A percentile compares a stretch with the other conserved stretches of the same genome.
Conservation (phyloP, 2,329 filamentous ascomycete genomes). For the Scytalidium sp. region DNA sequence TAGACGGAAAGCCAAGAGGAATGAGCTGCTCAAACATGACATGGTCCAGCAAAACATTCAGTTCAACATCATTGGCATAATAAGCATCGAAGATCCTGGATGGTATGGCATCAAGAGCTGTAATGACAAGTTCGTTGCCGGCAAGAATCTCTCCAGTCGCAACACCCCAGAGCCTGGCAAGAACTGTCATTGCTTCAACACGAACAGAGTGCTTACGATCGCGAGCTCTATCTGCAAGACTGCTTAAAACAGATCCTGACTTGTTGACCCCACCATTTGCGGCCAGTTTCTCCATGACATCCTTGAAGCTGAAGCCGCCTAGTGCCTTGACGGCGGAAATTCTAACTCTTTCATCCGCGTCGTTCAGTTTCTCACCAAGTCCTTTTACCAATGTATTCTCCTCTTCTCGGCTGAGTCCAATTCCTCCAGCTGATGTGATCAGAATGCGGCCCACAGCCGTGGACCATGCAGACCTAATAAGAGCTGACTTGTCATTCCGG, state of each 20-base stretch:
- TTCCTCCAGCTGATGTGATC: conserved; percentile 85
- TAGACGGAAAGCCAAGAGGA: conserved; percentile 82
- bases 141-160: conserved; percentile 82
- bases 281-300: conserved; percentile 80
- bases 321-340: conserved; percentile 85
- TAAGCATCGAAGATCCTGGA: conserved; percentile 82
- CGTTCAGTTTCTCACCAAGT: conserved; percentile 77
- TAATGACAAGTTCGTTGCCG: conserved; percentile 72
- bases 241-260: conserved; percentile 73
- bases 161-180: conserved; percentile 91
- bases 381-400: conserved; percentile 71
- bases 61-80: conserved; percentile 85
- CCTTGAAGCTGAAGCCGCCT: conserved; percentile 73
- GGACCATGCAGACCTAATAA: conserved; percentile 84
- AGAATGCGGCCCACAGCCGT: conserved; percentile 81
- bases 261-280: conserved; percentile 71
- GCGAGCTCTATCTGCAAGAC: conserved; percentile 82
- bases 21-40: conserved; percentile 85
- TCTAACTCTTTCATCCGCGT: conserved; percentile 88
- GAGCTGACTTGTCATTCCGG: conserved; percentile 79
- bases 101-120: conserved; percentile 78
- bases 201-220: conserved; percentile 81
- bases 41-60: conserved; percentile 80
- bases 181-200: conserved; percentile 78
- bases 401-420: conserved; percentile 81